phyloP scores from a whole-genome alignment of 805 yeast genomes.

The Blastobotrys mokoenaii region DNA sequence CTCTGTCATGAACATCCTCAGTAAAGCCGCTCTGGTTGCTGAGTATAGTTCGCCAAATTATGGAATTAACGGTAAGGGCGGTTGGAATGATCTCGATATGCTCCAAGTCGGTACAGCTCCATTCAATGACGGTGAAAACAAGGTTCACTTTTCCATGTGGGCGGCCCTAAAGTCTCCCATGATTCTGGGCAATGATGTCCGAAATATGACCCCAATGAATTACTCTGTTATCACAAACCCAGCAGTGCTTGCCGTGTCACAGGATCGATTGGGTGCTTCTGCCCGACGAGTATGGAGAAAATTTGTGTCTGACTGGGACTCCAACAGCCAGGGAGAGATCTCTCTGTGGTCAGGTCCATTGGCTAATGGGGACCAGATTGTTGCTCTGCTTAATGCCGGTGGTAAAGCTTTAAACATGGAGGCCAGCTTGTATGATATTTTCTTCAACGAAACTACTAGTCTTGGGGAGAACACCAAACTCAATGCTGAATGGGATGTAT shows the following conservation, averaged over 20 bases:
- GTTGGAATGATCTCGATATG: constrained; percentile 28
- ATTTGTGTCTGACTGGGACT: constrained; percentile 7
- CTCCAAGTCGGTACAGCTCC: constrained; percentile 29
- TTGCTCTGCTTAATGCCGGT: constrained; percentile 14
- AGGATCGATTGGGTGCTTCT: constrained; percentile 21
- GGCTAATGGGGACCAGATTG: constrained; percentile 12
- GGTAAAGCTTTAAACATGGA: constrained; percentile 2
- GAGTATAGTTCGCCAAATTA: constrained; percentile 18
- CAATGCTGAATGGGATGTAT: constrained; percentile 10
- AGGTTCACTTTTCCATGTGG: constrained; percentile 28
- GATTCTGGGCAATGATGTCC: constrained; percentile 25
- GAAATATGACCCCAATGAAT: constrained; percentile 18
- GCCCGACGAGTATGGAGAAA: constrained; percentile 14
- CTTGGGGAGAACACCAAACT: constrained; percentile 9
- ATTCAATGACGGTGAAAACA: constrained; percentile 25
- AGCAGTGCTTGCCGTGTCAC: constrained; percentile 22
- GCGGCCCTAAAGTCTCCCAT: constrained; percentile 27
- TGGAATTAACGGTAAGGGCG: constrained; percentile 9
- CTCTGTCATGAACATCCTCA: constrained; percentile 21
- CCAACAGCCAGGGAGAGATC: constrained; percentile 8
- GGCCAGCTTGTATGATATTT: constrained; percentile 12
- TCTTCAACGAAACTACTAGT: constrained; percentile 7
- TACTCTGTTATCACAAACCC: constrained; percentile 19
- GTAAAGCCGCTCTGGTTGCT: constrained; percentile 26
- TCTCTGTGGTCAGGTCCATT: constrained; percentile 13